Base-by-base conservation (phyloP, 2,329 filamentous ascomycete species). In the Ilyonectria destructans region DNA sequence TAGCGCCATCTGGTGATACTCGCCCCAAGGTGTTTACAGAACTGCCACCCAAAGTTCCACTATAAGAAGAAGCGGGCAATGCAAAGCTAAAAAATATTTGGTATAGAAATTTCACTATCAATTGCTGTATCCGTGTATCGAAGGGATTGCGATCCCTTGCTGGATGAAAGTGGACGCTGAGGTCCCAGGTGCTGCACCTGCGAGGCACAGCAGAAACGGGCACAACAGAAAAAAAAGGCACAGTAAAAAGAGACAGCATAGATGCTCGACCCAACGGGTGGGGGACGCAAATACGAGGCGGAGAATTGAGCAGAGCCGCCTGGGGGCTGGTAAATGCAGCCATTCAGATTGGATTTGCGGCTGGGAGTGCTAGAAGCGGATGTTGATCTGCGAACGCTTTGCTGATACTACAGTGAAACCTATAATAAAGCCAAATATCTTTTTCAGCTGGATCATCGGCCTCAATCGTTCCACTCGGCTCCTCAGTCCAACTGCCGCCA, bases 171-270 rank as follows among this genome's bases (percentile, higher is more conserved):
- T 62, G 60, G 60, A 40, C 43, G 60, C 52, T 31, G 51, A 35
- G 40, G 12, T 23, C 52, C 43, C 40, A 8, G 54, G 52, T 5
- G 43, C 43, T 57, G 60, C 60, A 40, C 40, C 60, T 15, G 9
- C 26, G 60, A 40, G 52, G 60, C 60, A 62, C 60, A 62, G 60
- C 43, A 31, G 31, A 51, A n/a, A 37, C 17, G 49, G n/a, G 40
- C 15, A 52, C 26, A 7, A 23, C 2, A 23, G 3, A 29, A 13
- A 35, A 46, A 46, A 21, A 21, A 23, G 45, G 45, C 45, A 46
- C 15, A 46, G 19, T 6, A 46, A 15, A 23, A 21, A 21, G 43
- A n/a, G 6, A 40, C 37, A 40, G 37, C 37, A 40, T 40, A 15
- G 37, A 43, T 43, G 17, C 17, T 40, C 37, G 17, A 29, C 12